Conservation (phyloP, 306 rosid genomes). For the Medicago arabica region DNA sequence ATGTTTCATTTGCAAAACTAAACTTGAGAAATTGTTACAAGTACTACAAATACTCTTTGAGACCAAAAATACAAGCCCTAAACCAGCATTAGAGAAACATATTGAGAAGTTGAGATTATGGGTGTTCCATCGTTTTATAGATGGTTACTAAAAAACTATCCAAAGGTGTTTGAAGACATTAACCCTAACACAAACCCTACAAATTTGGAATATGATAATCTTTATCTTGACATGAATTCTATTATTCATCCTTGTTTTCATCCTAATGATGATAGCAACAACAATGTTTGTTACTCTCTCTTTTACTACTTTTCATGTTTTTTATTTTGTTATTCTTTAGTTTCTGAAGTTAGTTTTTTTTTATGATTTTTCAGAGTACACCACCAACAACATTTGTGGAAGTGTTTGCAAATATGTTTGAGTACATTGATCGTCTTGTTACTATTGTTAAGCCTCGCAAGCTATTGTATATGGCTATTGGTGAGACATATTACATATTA, state of each 20-base stretch:
- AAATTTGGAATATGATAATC: slow-evolving; percentile 52
- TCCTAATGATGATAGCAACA: slow-evolving; percentile 35
- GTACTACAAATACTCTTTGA: too few species aligned
- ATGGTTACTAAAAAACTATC: slow-evolving; percentile 57
- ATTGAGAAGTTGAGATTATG: slow-evolving; percentile 42
- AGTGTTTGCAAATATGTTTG: slow-evolving; percentile 51
- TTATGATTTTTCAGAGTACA: slow-evolving; percentile 9
- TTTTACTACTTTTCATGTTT: background rate
- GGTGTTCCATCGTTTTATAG: slow-evolving; percentile 63
- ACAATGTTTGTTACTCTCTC: slow-evolving; percentile 29
- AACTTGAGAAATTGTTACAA: too few species aligned
- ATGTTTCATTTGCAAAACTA: too few species aligned
- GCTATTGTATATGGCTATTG: slow-evolving; percentile 56
- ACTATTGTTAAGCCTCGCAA: slow-evolving; percentile 47
- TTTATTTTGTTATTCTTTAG: background rate
- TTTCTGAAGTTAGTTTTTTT: background rate
- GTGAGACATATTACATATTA: slow-evolving; percentile 27
- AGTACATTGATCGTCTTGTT: slow-evolving; percentile 56
- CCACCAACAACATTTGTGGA: slow-evolving; percentile 50
- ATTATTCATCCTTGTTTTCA: slow-evolving; percentile 70
- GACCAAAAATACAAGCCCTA: too few species aligned
- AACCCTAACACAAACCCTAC: slow-evolving; percentile 29
- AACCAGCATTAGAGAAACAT: background rate
- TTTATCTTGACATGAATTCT: slow-evolving; percentile 66
- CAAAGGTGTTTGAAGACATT: slow-evolving; percentile 30